phyloP scores from a whole-genome alignment of 2,329 filamentous ascomycete species.

The Fonsecaea nubica region DNA sequence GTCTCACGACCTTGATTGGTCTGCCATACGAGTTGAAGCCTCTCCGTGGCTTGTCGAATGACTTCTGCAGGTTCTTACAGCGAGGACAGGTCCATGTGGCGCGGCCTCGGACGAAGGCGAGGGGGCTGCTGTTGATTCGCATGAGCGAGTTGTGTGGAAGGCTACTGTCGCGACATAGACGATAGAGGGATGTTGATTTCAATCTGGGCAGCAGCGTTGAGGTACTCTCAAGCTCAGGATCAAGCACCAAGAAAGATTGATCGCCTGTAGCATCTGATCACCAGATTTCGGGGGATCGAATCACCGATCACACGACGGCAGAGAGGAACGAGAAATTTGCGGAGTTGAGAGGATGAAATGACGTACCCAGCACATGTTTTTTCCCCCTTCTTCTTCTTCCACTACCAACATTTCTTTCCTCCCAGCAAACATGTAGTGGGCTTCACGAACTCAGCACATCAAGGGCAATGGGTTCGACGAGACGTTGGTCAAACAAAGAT shows the following conservation, averaged over 20 bases:
- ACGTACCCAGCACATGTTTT: slow-evolving; percentile 10
- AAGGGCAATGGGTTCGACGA: not conserved
- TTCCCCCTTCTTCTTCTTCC: not conserved
- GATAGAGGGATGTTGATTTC: not conserved
- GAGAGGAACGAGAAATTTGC: slow-evolving; percentile 15
- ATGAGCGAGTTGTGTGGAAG: slow-evolving; percentile 19
- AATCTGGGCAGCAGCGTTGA: not conserved
- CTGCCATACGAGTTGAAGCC: slow-evolving; percentile 23
- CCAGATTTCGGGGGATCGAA: slow-evolving; percentile 12
- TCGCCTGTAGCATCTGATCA: not conserved
- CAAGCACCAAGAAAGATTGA: not conserved
- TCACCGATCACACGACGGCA: slow-evolving; percentile 11
- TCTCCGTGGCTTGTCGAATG: slow-evolving; percentile 12
- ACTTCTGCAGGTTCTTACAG: slow-evolving; percentile 23
- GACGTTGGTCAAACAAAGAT: not conserved
- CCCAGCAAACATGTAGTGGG: not conserved
- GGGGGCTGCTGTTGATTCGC: slow-evolving; percentile 28
- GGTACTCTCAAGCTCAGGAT: not conserved
- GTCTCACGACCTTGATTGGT: slow-evolving; percentile 28
- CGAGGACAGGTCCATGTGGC: slow-evolving; percentile 35
- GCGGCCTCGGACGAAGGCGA: slow-evolving; percentile 26
- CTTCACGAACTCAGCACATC: not conserved
- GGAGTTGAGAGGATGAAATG: slow-evolving; percentile 2
- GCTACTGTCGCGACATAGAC: slow-evolving; percentile 16
- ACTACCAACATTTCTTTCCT: not conserved